These are phyloP conservation scores for Arabidopsis suecica DNA, from an alignment of 345 rosid species.

Conservation along the genomic window DNA sequence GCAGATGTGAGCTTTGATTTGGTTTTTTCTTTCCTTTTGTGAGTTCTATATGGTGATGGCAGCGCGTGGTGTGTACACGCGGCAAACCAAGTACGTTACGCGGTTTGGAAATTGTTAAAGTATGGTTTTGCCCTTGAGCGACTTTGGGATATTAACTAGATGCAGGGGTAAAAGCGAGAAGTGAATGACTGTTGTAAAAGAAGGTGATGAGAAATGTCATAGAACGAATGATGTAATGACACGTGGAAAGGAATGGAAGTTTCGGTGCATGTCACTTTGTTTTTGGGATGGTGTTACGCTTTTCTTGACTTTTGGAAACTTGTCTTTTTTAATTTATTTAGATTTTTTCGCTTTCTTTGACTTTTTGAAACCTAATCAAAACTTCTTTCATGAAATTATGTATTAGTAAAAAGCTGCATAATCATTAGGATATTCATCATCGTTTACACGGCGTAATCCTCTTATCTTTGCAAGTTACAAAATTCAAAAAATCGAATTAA, in stretches of 20 bases:
- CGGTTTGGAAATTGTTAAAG: neutral
- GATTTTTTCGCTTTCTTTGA: neutral
- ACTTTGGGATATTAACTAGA: too few species aligned
- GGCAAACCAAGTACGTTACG: slow-evolving; percentile 25
- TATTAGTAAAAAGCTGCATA: neutral
- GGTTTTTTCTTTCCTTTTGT: neutral
- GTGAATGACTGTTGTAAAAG: neutral
- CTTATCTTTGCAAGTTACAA: neutral
- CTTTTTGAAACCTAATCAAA: too few species aligned
- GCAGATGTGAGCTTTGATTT: slow-evolving; percentile 6
- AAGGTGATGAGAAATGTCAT: slow-evolving; percentile 17
- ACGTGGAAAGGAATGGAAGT: slow-evolving; percentile 35
- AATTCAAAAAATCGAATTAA: neutral
- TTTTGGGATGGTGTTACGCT: slow-evolving; percentile 15
- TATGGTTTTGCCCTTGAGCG: slow-evolving; percentile 20
- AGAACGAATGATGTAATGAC: neutral
- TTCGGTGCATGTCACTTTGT: slow-evolving; percentile 26
- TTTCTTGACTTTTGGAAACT: slow-evolving; percentile 10
- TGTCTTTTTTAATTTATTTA: neutral
- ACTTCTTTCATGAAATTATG: too few species aligned
- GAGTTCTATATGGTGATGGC: neutral
- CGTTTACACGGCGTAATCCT: neutral
- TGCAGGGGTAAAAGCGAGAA: slow-evolving; percentile 27
- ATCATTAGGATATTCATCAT: neutral
- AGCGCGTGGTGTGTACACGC: slow-evolving; percentile 39